phyloP scores from a whole-genome alignment of 495 filamentous ascomycete species.

The Tuber aestivum region DNA sequence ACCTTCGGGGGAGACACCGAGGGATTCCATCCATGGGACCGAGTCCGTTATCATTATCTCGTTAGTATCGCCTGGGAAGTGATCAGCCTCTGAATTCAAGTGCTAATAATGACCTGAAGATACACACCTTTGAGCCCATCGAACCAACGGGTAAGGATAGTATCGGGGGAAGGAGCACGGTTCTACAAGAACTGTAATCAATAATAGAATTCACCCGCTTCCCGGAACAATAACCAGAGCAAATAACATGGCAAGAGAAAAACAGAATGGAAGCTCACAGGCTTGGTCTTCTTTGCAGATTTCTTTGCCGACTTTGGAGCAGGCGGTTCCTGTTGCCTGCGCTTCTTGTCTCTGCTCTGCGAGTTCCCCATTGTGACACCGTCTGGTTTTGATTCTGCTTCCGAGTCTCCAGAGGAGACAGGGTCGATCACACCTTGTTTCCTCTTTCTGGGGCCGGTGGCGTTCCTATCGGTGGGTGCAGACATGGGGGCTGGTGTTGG shows the following conservation, averaged over 20 bases:
- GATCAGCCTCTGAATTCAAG: constrained; percentile 11
- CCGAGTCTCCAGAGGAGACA: constrained; percentile 5
- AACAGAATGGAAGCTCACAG: constrained; percentile 12
- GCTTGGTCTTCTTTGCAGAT: constrained; percentile 4
- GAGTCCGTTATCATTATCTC: constrained; percentile 14
- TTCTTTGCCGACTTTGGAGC: constrained; percentile 21
- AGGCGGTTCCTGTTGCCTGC: constrained; percentile 18
- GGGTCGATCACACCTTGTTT: constrained; percentile 14
- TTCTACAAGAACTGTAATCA: constrained; percentile 16
- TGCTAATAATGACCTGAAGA: not conserved
- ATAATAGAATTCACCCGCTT: not conserved
- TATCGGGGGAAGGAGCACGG: constrained; percentile 12
- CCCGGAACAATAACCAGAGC: not conserved
- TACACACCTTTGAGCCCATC: constrained; percentile 30
- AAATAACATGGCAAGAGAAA: not conserved
- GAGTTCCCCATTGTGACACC: constrained; percentile 2
- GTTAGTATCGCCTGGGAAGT: not conserved
- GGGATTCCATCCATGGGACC: constrained; percentile 35
- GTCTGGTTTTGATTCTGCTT: constrained; percentile 17
- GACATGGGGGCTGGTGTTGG: not conserved
- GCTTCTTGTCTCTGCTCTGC: constrained; percentile 18
- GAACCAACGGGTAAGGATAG: constrained; percentile 19
- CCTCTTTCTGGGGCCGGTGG: constrained; percentile 22
- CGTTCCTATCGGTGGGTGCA: constrained; percentile 9
- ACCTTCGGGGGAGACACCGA: constrained; percentile 30